Conservation (phyloP, 805 yeast species). For the Suhomyces sp. region DNA sequence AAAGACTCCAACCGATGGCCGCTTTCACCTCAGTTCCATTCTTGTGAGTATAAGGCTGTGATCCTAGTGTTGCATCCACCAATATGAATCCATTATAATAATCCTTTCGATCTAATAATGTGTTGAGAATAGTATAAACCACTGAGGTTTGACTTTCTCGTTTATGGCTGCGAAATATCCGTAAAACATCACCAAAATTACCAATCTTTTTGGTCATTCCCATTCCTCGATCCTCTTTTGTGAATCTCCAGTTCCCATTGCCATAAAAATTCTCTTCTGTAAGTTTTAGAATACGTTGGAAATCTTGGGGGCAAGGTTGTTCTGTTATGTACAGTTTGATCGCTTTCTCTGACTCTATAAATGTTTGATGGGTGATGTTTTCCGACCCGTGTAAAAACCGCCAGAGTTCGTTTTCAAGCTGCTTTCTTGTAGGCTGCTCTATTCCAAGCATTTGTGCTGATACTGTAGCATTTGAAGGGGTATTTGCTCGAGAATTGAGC, state of each 20-base stretch:
- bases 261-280: no score
- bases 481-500: background rate
- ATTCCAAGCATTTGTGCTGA: conserved; percentile 2
- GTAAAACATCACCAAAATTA: no score
- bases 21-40: no score
- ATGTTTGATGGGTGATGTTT: no score
- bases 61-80: conserved; percentile 24
- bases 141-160: no score
- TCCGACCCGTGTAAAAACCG: conserved; percentile 1
- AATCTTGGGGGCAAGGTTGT: conserved; percentile 18
- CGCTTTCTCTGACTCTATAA: background rate
- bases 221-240: no score
- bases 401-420: conserved; percentile 7
- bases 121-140: conserved; percentile 14
- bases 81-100: conserved; percentile 27
- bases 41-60: conserved; percentile 13
- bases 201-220: no score
- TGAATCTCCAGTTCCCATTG: no score
- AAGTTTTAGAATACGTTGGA: background rate
- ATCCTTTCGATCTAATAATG: conserved; percentile 25
- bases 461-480: background rate
- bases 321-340: conserved; percentile 18
- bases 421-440: background rate
- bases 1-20: no score
- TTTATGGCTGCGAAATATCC: no score